phyloP scores from a whole-genome alignment of 768 basidiomycete species.

The Lactarius psammicola region DNA sequence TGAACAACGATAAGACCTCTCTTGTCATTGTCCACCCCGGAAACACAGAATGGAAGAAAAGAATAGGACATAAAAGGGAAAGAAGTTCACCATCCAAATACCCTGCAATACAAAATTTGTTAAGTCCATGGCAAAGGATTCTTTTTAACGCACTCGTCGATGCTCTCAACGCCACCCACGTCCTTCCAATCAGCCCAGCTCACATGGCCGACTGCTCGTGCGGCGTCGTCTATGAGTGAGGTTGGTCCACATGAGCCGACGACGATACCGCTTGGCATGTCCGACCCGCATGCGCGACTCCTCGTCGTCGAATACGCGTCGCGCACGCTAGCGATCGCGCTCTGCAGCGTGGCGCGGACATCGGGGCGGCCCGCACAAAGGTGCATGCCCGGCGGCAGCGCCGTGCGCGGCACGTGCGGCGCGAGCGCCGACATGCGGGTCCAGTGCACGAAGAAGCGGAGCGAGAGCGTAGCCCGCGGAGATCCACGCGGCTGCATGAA shows the following conservation, averaged over 20 bases:
- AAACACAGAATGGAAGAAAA: not conserved
- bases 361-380: conserved; percentile 35
- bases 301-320: conserved; percentile 25
- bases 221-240: conserved; percentile 40
- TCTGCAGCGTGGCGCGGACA: conserved; percentile 28
- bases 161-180: conserved; percentile 27
- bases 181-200: conserved; percentile 32
- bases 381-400: conserved; percentile 35
- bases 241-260: conserved; percentile 46
- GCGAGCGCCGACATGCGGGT: conserved; percentile 39
- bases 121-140: not conserved
- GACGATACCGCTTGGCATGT: conserved; percentile 36
- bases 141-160: conserved; percentile 25
- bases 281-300: conserved; percentile 12
- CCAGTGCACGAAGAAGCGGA: conserved; percentile 46
- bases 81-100: not conserved
- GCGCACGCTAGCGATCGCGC: conserved; percentile 31
- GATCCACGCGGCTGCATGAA: conserved; percentile 38
- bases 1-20: not conserved
- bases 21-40: not conserved
- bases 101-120: not conserved
- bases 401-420: conserved; percentile 25
- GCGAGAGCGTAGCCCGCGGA: conserved; percentile 32
- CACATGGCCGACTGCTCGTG: conserved; percentile 38
- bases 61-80: not conserved